These are phyloP conservation scores for Mrakia blollopis DNA, from an alignment of 768 basidiomycete species.

Conservation along the genomic window DNA sequence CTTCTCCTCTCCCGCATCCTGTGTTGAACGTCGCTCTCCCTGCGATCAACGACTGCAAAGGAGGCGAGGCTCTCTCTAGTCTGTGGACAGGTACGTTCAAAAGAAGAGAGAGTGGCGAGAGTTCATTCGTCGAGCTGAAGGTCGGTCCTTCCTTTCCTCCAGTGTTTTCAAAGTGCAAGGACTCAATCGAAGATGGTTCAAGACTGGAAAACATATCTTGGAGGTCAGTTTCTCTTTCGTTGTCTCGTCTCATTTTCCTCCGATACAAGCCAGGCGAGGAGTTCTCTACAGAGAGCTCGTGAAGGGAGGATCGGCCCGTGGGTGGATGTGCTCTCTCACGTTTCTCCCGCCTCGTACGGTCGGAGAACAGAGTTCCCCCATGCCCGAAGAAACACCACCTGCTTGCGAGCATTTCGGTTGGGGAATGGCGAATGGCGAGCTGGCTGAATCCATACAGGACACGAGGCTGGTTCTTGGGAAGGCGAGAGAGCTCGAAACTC, in stretches of 20 bases:
- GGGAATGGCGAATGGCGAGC: too few species aligned
- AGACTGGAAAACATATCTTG: constrained; percentile 83
- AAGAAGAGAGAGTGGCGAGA: background rate
- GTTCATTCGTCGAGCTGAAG: too few species aligned
- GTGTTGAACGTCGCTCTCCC: constrained; percentile 25
- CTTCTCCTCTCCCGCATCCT: constrained; percentile 11
- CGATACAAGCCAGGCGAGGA: too few species aligned
- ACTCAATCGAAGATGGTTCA: constrained; percentile 69
- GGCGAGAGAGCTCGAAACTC: too few species aligned
- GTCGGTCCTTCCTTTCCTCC: background rate
- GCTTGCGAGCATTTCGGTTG: too few species aligned
- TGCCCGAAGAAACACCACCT: too few species aligned
- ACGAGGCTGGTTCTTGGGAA: too few species aligned
- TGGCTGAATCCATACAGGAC: too few species aligned
- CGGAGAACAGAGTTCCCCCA: too few species aligned
- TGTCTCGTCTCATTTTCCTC: background rate
- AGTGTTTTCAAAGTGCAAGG: constrained; percentile 84
- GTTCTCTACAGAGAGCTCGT: too few species aligned
- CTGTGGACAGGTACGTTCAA: constrained; percentile 24
- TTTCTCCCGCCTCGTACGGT: too few species aligned
- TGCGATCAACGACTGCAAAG: constrained; percentile 28
- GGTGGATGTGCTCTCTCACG: too few species aligned
- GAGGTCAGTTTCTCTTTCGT: constrained; percentile 46
- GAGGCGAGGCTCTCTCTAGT: constrained; percentile 22
- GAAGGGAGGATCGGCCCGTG: background rate